Evolutionary conservation across 106 monocot genomes (phyloP).

Genomic region (Dioscorea zingiberensis): DNA sequence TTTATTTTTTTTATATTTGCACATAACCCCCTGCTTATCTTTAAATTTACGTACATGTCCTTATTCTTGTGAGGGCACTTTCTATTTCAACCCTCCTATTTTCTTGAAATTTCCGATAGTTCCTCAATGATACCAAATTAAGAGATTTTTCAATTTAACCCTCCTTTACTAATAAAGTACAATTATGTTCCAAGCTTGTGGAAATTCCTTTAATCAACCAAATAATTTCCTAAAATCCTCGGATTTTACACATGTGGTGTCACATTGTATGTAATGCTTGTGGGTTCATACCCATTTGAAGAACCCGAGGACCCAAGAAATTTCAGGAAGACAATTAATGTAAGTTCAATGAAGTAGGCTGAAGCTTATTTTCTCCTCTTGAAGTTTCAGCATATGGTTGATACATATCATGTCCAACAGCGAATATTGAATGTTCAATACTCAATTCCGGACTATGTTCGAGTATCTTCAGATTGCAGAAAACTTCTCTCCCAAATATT

Average conservation of each 20-base stretch:
- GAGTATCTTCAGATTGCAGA: constrained; percentile 61
- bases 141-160: too few species aligned
- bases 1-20: too few species aligned
- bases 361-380: neutral
- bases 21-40: too few species aligned
- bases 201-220: too few species aligned
- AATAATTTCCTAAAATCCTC: too few species aligned
- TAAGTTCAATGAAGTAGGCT: constrained; percentile 19
- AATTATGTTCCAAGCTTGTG: too few species aligned
- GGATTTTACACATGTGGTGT: constrained; percentile 97
- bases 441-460: constrained; percentile 75
- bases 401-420: constrained; percentile 29
- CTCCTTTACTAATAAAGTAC: too few species aligned
- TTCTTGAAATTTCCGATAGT: too few species aligned
- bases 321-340: constrained; percentile 76
- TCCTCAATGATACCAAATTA: too few species aligned
- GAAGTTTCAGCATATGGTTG: neutral
- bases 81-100: too few species aligned
- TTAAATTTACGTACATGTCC: too few species aligned
- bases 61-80: too few species aligned
- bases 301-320: constrained; percentile 82
- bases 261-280: constrained; percentile 93
- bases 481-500: constrained; percentile 84
- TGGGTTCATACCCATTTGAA: constrained; percentile 94
- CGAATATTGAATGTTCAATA: constrained; percentile 75